Base-by-base conservation (phyloP, 2,329 filamentous ascomycete genomes). In the Parascedosporium putredinis region DNA sequence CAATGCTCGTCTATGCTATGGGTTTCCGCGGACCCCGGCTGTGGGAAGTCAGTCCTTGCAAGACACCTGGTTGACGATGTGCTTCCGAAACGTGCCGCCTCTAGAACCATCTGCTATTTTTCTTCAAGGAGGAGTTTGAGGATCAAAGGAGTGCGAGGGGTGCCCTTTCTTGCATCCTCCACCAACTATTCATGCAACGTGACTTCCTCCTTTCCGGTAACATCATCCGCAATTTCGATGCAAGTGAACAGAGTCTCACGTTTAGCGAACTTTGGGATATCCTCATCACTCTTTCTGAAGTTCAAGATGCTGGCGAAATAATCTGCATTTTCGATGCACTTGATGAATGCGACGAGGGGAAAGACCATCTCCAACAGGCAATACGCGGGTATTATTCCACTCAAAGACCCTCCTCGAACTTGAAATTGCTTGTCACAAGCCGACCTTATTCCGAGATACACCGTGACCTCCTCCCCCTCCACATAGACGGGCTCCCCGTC, bases 21-120 rank as follows among this genome's bases (percentile, higher is more conserved):
- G 27, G 58, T 69, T 14, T 59, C 67, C 2, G 66, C 63, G 2
- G 65, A 68, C 51, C 65, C 65, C 18, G 66, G 66, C 0, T 69
- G 63, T 45, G 64, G 66, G 3, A 69, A 68, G 52, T 69, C 65
- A 0, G 64, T 63, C 0, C 46, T 69, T 27, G 60, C 66, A 6
- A 64, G 58, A 42, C 61, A 60, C 43, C 57, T 68, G 0, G 52
- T 66, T n/a, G 59, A 66, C 40, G 24, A 58, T 5, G 50, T 34
- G 5, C 52, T 31, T 6, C 27, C 27, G 12, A 31, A n/a, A n/a
- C n/a, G 27, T 12, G 12, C 27, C 7, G 12, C 6, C 12, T 31
- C 27, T 12, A 31, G 27, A 12, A 31, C 27, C 6, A 31, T 12
- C 12, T 6, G 7, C 27, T 31, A 31, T 12, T 31, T 12, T 31